Evolutionary conservation across 148 eudicot genomes (phyloP).

Genomic region (Heliosperma pusillum): DNA sequence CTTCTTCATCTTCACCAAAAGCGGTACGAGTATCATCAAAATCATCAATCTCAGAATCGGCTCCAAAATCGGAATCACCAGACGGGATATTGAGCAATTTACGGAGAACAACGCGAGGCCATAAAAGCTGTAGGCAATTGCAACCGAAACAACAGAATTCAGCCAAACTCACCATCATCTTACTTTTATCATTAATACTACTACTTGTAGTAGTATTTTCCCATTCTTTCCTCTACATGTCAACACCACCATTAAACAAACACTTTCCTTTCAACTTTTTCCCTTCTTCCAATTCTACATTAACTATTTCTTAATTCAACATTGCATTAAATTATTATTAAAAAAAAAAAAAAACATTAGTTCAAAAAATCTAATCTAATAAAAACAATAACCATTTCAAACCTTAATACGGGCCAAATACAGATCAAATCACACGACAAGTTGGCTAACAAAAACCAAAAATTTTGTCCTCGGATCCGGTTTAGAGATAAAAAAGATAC

Average conservation of each 20-base stretch:
- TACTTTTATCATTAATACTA: not conserved
- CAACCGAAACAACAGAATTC: constrained; percentile 68
- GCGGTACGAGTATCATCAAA: constrained; percentile 2
- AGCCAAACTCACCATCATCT: constrained; percentile 35
- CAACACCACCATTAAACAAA: not conserved
- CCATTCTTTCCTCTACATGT: constrained; percentile 6
- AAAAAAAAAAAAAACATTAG: too few relatives aligned
- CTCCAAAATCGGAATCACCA: constrained; percentile 48
- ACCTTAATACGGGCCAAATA: too few relatives aligned
- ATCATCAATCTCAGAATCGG: constrained; percentile 25
- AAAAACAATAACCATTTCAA: too few relatives aligned
- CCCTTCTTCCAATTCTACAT: not conserved
- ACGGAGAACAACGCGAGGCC: constrained; percentile 67
- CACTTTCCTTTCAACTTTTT: not conserved
- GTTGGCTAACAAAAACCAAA: too few relatives aligned
- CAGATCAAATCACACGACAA: too few relatives aligned
- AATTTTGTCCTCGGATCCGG: too few relatives aligned
- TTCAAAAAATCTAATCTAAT: not conserved
- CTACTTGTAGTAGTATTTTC: not conserved
- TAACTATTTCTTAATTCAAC: not conserved
- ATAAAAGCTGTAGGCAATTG: constrained; percentile 67
- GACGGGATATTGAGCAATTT: constrained; percentile 65
- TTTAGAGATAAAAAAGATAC: too few relatives aligned
- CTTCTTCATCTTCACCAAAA: constrained; percentile 9
- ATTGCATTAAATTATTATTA: too few relatives aligned